Evolutionary conservation across 2,329 filamentous ascomycete species (phyloP).

Genomic region (Myriosclerotinia curreyana): DNA sequence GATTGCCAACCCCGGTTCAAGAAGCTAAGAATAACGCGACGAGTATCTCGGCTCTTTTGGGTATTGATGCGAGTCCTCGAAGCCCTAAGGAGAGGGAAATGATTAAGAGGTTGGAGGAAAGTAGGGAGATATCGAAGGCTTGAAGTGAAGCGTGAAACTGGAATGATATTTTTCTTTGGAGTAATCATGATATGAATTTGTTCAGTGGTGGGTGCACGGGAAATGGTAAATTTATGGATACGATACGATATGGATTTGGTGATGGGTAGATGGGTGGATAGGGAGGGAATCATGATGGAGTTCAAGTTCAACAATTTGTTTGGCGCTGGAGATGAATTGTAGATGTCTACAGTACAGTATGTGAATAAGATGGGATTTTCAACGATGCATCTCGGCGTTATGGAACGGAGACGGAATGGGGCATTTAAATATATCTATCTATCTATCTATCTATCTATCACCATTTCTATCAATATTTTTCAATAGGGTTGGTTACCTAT

Average conservation of each 20-base stretch:
- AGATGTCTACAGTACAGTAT: too few species aligned
- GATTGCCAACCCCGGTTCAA: conserved; percentile 49
- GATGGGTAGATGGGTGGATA: neutral
- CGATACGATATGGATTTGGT: neutral
- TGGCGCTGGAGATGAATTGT: neutral
- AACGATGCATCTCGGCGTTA: conserved; percentile 5
- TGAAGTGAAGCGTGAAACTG: neutral
- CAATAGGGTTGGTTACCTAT: neutral
- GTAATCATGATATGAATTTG: neutral
- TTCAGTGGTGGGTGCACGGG: neutral
- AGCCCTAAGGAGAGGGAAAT: conserved; percentile 54
- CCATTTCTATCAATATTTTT: neutral
- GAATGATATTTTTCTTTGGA: neutral
- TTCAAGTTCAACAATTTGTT: neutral
- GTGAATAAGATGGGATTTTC: neutral
- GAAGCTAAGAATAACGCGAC: conserved; percentile 43
- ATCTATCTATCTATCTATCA: neutral
- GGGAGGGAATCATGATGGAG: neutral
- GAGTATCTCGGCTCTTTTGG: conserved; percentile 60
- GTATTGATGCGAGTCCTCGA: conserved; percentile 42
- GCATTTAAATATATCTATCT: neutral
- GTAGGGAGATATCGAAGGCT: conserved; percentile 32
- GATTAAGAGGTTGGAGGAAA: conserved; percentile 55
- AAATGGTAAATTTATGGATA: conserved; percentile 6
- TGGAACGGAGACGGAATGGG: neutral